Evolutionary conservation across 306 rosid genomes (phyloP).

Genomic region (Mimosa pudica): DNA sequence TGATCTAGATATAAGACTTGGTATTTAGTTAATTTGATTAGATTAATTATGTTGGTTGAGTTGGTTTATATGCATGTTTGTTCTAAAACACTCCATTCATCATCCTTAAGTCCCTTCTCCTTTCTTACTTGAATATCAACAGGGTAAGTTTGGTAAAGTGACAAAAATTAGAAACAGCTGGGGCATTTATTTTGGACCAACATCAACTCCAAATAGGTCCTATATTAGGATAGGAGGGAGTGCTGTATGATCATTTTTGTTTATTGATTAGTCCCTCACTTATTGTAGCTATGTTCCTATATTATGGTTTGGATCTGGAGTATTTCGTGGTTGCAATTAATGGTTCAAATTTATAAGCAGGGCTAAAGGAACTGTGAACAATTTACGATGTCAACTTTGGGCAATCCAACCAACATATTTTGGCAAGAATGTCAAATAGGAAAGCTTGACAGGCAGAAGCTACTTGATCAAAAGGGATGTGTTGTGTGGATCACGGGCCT

Average conservation of each 20-base stretch:
- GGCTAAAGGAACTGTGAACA: conserved; percentile 40
- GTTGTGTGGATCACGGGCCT: conserved; percentile 93
- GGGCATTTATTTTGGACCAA: too few relatives aligned
- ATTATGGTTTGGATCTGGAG: conserved; percentile 27
- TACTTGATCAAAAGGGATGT: conserved; percentile 87
- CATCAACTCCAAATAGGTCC: too few relatives aligned
- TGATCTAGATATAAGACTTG: too few relatives aligned
- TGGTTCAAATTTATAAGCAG: conserved; percentile 32
- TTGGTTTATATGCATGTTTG: too few relatives aligned
- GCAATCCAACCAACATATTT: conserved; percentile 74
- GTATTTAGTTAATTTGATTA: too few relatives aligned
- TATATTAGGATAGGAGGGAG: neutral
- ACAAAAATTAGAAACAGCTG: too few relatives aligned
- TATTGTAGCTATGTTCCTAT: conserved; percentile 17
- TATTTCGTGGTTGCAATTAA: conserved; percentile 32
- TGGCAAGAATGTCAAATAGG: conserved; percentile 84
- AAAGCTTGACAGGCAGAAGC: conserved; percentile 75
- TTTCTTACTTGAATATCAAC: too few relatives aligned
- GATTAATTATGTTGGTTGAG: too few relatives aligned
- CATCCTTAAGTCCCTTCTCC: too few relatives aligned
- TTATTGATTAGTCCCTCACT: neutral
- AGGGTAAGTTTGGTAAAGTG: too few relatives aligned
- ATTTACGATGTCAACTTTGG: conserved; percentile 60
- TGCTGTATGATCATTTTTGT: neutral
- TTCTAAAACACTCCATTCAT: too few relatives aligned